phyloP scores from a whole-genome alignment of 768 basidiomycete genomes.

The Crucibulum laeve region DNA sequence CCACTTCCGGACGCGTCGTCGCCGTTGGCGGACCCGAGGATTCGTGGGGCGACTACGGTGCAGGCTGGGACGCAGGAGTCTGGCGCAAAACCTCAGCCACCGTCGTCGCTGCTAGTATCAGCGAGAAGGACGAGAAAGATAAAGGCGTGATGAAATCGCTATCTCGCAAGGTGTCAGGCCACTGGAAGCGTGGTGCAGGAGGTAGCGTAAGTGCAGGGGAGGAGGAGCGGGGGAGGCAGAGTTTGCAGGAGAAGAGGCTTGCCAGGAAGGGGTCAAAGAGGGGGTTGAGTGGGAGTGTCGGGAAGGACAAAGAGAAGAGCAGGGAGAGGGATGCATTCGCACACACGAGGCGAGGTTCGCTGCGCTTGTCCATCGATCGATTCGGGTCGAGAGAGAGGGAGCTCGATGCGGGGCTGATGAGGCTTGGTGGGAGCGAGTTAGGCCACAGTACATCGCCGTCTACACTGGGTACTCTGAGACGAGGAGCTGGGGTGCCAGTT shows the following conservation, averaged over 20 bases:
- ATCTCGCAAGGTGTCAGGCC: slow-evolving; percentile 30
- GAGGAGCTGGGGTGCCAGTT: no score
- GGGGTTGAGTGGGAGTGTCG: slow-evolving; percentile 6
- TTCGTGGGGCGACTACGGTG: slow-evolving; percentile 19
- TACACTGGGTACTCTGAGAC: no score
- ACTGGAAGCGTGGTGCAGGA: slow-evolving; percentile 20
- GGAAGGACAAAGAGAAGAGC: slow-evolving; percentile 11
- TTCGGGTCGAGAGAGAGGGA: no score
- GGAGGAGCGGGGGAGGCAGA: slow-evolving; percentile 15
- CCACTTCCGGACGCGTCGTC: slow-evolving; percentile 36
- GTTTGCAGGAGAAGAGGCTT: slow-evolving; percentile 28
- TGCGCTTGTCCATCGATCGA: no score
- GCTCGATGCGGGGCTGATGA: no score
- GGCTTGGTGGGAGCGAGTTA: no score
- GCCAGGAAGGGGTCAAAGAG: background rate
- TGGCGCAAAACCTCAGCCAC: background rate
- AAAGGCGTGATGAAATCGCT: slow-evolving; percentile 17
- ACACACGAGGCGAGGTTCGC: background rate
- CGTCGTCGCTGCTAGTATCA: slow-evolving; percentile 1
- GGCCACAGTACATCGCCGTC: no score
- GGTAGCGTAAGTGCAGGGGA: slow-evolving; percentile 9
- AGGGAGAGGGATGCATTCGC: background rate
- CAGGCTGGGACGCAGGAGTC: slow-evolving; percentile 3
- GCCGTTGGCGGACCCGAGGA: slow-evolving; percentile 41
- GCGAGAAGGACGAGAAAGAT: slow-evolving; percentile 5